Evolutionary conservation across 169 alveolate genomes (phyloP), one percentile per base, ranked within the genome.

Genomic region (Babesia divergens): DNA sequence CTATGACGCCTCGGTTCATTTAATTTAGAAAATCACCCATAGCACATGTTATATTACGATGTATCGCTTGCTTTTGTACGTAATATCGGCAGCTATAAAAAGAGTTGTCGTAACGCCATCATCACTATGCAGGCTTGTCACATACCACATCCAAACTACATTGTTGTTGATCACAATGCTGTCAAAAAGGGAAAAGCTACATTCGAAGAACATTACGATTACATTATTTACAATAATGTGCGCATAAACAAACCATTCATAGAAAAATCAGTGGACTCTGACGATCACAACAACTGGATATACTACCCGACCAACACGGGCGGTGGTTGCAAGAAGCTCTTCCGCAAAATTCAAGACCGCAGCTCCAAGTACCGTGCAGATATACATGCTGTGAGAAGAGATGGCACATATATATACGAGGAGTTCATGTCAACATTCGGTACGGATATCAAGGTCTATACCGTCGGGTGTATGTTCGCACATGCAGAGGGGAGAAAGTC

Each of bases 401-500:
- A 94, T 60, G 97, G 95, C n/a, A 84, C 89, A 24, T 96, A 93
- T 82, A 88, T 96, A 14, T 96, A 96, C 82, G 97, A 94, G 77
- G 95, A 93, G 66, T 97, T 96, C 81, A 81, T 97, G 66, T 93
- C 96, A 40, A 95, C 99, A 0, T 95, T 94, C 80, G 99, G 99
- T 18, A 96, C 98, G 52, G 99, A 97, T 74, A 95, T 97, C 44
- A 97, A 97, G 86, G 99, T 96, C 1, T 96, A 96, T 82, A 94
- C 99, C 0, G 99, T 97, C 20, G 99, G 99, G 2, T 94, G 92
- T 22, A 93, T 95, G 85, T 96, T 94, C 83, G 97, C 98, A 9
- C 99, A 97, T 82, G 99, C 99, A 0, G 99, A 97, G 83, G 99
- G 98, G 6, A 85, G 99, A 53, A 97, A 96, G 74, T 89, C 98